Conservation (phyloP, 1,139 yeast genomes). For the Kodamaea arcana region DNA sequence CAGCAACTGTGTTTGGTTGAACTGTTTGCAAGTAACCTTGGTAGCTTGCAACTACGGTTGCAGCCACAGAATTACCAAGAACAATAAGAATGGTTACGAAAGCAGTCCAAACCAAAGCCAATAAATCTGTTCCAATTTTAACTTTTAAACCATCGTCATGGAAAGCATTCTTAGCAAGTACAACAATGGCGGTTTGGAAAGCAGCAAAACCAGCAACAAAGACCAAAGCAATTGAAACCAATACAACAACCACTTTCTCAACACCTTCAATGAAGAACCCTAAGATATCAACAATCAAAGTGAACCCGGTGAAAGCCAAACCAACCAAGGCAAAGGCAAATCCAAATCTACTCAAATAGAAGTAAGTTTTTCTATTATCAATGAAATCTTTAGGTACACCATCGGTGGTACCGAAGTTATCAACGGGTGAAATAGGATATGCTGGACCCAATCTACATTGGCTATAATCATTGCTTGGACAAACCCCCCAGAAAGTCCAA, state of each 20-base stretch:
- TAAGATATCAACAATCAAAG: constrained; percentile 37
- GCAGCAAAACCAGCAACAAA: constrained; percentile 59
- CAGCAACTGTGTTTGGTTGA: constrained; percentile 13
- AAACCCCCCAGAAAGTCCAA: constrained; percentile 85
- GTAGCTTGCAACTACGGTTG: constrained; percentile 47
- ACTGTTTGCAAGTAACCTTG: constrained; percentile 41
- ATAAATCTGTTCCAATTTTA: constrained; percentile 51
- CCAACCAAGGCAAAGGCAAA: constrained; percentile 65
- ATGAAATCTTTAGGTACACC: constrained; percentile 55
- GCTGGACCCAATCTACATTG: constrained; percentile 52
- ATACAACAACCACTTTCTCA: constrained; percentile 52
- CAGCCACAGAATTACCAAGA: constrained; percentile 53
- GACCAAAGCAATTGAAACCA: constrained; percentile 49
- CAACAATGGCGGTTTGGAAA: constrained; percentile 63
- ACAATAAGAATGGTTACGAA: constrained; percentile 50
- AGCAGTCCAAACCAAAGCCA: constrained; percentile 71
- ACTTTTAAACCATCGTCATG: constrained; percentile 36
- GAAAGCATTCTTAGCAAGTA: constrained; percentile 64
- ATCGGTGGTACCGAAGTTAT: constrained; percentile 54
- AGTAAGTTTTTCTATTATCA: constrained; percentile 54
- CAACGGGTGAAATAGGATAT: constrained; percentile 66
- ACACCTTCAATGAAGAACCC: constrained; percentile 45
- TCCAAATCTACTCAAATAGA: constrained; percentile 65
- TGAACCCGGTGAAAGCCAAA: constrained; percentile 48
- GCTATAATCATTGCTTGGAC: constrained; percentile 41